Evolutionary conservation across 164 flowering plant species (phyloP).

Genomic region (Tinospora cordifolia): DNA sequence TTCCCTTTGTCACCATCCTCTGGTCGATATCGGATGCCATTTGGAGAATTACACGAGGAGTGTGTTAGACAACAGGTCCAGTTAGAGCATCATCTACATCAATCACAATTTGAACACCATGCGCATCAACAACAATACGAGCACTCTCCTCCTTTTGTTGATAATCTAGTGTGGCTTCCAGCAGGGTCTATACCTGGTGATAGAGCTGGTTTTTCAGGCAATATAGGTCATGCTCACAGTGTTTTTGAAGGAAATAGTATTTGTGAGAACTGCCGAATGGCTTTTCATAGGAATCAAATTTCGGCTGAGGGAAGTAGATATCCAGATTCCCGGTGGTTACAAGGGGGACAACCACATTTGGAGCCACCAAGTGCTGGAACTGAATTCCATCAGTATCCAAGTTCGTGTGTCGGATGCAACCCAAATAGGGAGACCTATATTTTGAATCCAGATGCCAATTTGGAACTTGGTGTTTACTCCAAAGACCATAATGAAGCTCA

Average conservation of each 20-base stretch:
- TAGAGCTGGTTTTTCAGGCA: constrained; percentile 10
- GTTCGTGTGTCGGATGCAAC: constrained; percentile 43
- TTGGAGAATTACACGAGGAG: constrained; percentile 46
- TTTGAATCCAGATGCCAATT: constrained; percentile 41
- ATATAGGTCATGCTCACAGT: constrained; percentile 16
- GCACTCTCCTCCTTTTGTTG: constrained; percentile 47
- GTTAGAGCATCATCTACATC: constrained; percentile 40
- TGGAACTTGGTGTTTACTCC: constrained; percentile 38
- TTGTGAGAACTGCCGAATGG: constrained; percentile 53
- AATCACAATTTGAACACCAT: constrained; percentile 38
- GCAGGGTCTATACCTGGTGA: constrained; percentile 27
- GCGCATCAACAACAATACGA: constrained; percentile 19
- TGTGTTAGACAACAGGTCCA: constrained; percentile 37
- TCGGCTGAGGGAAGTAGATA: constrained; percentile 17
- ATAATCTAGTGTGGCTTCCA: constrained; percentile 60
- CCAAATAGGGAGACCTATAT: constrained; percentile 38
- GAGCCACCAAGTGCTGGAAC: constrained; percentile 49
- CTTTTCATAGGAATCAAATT: constrained; percentile 50
- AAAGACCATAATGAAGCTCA: constrained; percentile 47
- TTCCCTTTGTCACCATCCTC: constrained; percentile 74
- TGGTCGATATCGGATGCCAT: constrained; percentile 39
- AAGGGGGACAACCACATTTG: constrained; percentile 34
- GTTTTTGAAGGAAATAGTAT: constrained; percentile 46
- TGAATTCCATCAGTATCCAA: constrained; percentile 37
- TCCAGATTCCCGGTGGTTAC: constrained; percentile 32